Percentiles rank a stretch among this genome's conserved stretches.
These are phyloP conservation scores for Lentinula guzmanii DNA, from an alignment of 768 basidiomycete genomes.

Conservation along the genomic window DNA sequence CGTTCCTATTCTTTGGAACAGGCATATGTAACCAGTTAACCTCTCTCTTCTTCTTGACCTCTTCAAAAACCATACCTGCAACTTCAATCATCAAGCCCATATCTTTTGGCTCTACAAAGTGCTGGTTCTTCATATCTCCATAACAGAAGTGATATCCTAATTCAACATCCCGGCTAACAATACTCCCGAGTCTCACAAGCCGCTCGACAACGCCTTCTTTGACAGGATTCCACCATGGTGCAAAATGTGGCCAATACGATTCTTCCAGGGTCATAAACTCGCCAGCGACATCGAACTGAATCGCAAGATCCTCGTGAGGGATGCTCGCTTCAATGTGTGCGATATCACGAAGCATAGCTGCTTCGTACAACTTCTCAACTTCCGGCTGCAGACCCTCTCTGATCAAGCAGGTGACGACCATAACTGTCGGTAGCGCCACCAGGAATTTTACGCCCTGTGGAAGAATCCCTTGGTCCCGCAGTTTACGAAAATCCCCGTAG, in stretches of 20 bases:
- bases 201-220: neutral
- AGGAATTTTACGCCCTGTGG: neutral
- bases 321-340: neutral
- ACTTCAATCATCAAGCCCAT: too few relatives aligned
- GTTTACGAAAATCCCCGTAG: neutral
- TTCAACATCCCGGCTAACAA: neutral
- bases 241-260: neutral
- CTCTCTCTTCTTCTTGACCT: too few relatives aligned
- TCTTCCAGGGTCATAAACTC: neutral
- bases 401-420: neutral
- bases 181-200: neutral
- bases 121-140: too few relatives aligned
- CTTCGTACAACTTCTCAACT: too few relatives aligned
- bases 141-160: neutral
- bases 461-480: neutral
- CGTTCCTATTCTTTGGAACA: too few relatives aligned
- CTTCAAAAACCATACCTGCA: too few relatives aligned
- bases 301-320: neutral
- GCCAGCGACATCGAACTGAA: neutral
- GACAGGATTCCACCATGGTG: neutral
- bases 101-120: too few relatives aligned
- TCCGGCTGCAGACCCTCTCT: neutral
- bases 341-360: too few relatives aligned
- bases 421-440: neutral
- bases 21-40: too few relatives aligned